Evolutionary conservation across 495 filamentous ascomycete species (phyloP).

Genomic region (Hypomontagnella submonticulosa): DNA sequence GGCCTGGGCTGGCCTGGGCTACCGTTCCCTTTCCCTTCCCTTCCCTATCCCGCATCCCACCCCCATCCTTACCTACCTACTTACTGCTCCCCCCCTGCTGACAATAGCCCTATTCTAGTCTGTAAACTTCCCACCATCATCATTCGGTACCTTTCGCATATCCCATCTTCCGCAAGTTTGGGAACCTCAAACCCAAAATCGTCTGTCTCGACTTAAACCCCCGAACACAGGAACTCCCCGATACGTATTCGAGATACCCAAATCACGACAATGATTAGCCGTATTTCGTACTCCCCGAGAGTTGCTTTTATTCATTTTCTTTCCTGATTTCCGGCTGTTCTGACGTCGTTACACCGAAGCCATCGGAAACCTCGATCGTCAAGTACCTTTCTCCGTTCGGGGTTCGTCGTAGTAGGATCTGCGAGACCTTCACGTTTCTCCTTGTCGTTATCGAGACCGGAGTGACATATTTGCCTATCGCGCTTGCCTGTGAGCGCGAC

Average conservation of each 20-base stretch:
- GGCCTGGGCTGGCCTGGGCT: constrained; percentile 14
- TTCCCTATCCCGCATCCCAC: constrained; percentile 35
- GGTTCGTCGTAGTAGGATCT: constrained; percentile 23
- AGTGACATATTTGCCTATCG: constrained; percentile 13
- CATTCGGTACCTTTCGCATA: constrained; percentile 29
- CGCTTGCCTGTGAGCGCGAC: constrained; percentile 17
- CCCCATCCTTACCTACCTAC: constrained; percentile 15
- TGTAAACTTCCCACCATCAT: constrained; percentile 32
- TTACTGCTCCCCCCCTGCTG: constrained; percentile 26
- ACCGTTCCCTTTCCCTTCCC: constrained; percentile 30
- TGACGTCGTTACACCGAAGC: constrained; percentile 37
- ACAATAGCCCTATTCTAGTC: constrained; percentile 44
- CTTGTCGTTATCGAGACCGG: constrained; percentile 29
- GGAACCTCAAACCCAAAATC: constrained; percentile 22
- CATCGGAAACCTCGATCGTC: constrained; percentile 39
- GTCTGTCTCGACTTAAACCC: constrained; percentile 21
- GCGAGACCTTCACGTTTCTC: constrained; percentile 32
- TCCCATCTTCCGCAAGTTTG: constrained; percentile 17
- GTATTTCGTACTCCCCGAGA: constrained; percentile 58
- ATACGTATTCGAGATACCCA: constrained; percentile 38
- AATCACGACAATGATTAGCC: constrained; percentile 61
- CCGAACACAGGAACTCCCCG: constrained; percentile 25
- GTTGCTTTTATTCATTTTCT: constrained; percentile 60
- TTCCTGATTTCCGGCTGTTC: constrained; percentile 54
- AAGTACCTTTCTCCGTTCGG: constrained; percentile 33